These are phyloP conservation scores for Dispira parvispora DNA, from an alignment of 192 early-diverging fungal genomes.

Conservation along the genomic window DNA sequence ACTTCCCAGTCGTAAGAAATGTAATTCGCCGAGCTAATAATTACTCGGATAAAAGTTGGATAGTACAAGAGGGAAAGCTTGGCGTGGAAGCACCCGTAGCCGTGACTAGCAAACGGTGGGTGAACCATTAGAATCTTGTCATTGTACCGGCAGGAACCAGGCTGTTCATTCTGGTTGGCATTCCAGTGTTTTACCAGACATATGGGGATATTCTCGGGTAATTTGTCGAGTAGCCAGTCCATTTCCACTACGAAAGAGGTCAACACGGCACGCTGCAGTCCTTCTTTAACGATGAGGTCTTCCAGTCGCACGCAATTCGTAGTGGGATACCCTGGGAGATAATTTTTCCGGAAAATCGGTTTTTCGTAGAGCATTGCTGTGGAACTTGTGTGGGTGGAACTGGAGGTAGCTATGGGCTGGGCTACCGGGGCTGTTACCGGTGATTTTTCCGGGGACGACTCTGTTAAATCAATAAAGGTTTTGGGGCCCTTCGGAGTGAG, in stretches of 20 bases:
- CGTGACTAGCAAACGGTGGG: conserved; percentile 21
- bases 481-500: too few relatives aligned
- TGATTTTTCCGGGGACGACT: too few relatives aligned
- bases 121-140: conserved; percentile 19
- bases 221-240: conserved; percentile 21
- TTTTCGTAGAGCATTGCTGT: background rate
- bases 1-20: conserved; percentile 16
- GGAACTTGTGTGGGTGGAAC: too few relatives aligned
- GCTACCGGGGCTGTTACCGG: too few relatives aligned
- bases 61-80: conserved; percentile 37
- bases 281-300: background rate
- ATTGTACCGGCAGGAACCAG: conserved; percentile 11
- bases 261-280: conserved; percentile 22
- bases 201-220: conserved; percentile 22
- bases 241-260: conserved; percentile 25
- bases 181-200: conserved; percentile 24
- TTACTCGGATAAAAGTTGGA: conserved; percentile 26
- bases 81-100: conserved; percentile 29
- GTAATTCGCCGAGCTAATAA: conserved; percentile 34
- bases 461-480: too few relatives aligned
- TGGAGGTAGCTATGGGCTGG: too few relatives aligned
- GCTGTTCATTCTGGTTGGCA: conserved; percentile 8
- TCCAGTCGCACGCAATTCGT: background rate
- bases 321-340: background rate
- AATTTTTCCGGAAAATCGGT: background rate